A percentile compares a stretch with the other conserved stretches of the same genome.
Conservation (phyloP, 2,329 filamentous ascomycete genomes). For the Colletotrichum eremochloae region DNA sequence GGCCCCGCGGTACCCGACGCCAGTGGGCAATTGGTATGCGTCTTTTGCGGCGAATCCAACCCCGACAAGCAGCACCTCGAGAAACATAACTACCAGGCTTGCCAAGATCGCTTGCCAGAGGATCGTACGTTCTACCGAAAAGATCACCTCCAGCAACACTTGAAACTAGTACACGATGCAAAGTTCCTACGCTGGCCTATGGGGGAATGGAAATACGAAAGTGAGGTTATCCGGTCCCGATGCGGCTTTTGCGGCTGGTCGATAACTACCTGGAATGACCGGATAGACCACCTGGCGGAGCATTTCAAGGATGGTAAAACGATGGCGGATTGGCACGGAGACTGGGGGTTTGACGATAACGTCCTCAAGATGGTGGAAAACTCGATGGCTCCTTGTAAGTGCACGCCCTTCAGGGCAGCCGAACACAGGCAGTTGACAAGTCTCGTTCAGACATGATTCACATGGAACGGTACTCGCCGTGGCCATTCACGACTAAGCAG, state of each 20-base stretch:
- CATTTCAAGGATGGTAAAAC: constrained; percentile 55
- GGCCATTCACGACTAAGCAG: constrained; percentile 48
- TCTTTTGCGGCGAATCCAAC: constrained; percentile 53
- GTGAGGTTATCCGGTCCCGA: constrained; percentile 44
- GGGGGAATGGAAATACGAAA: constrained; percentile 33
- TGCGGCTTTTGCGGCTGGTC: constrained; percentile 55
- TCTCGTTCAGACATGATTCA: constrained; percentile 52
- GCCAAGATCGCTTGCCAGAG: constrained; percentile 60
- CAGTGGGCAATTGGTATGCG: constrained; percentile 53
- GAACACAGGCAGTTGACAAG: neutral
- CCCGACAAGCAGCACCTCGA: constrained; percentile 53
- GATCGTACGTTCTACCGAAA: constrained; percentile 61
- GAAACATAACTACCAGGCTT: constrained; percentile 57
- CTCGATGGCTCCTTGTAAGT: constrained; percentile 53
- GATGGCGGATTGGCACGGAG: constrained; percentile 58
- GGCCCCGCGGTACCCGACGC: constrained; percentile 48
- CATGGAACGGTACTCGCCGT: constrained; percentile 52
- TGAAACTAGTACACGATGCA: constrained; percentile 44
- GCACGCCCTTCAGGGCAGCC: no score
- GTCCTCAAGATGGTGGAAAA: constrained; percentile 55
- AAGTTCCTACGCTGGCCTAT: constrained; percentile 35
- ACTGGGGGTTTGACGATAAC: constrained; percentile 55
- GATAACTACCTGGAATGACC: constrained; percentile 51
- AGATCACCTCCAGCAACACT: constrained; percentile 59
- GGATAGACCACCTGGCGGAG: constrained; percentile 54